A percentile compares a stretch with the other conserved stretches of the same genome.
phyloP scores from a whole-genome alignment of 1,139 yeast genomes.

The Pichia inconspicua region DNA sequence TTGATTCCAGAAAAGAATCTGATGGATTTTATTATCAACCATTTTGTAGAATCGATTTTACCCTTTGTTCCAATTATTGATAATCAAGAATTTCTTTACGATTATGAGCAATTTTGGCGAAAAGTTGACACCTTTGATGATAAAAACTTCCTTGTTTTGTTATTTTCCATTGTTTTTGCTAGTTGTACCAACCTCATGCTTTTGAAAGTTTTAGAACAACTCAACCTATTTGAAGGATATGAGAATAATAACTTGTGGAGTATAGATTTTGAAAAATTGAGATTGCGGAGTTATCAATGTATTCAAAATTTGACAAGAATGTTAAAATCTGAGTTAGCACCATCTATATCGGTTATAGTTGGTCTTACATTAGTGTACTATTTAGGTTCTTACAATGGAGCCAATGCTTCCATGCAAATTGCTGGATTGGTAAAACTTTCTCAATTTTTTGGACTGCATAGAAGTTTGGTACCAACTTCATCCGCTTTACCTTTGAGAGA shows the following conservation, averaged over 20 bases:
- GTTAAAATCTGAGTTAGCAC: slow-evolving; percentile 13
- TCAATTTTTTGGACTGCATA: slow-evolving; percentile 18
- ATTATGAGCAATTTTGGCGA: slow-evolving; percentile 15
- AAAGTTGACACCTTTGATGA: slow-evolving; percentile 8
- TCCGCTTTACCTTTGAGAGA: slow-evolving; percentile 13
- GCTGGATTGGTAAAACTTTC: slow-evolving; percentile 12
- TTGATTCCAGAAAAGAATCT: slow-evolving; percentile 11
- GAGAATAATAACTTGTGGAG: neutral
- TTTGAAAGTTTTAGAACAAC: slow-evolving; percentile 2
- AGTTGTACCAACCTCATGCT: slow-evolving; percentile 16
- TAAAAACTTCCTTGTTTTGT: slow-evolving; percentile 13
- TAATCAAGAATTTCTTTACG: slow-evolving; percentile 15
- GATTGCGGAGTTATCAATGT: slow-evolving; percentile 13
- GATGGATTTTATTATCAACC: slow-evolving; percentile 14
- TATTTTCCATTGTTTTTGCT: slow-evolving; percentile 17
- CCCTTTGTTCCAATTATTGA: slow-evolving; percentile 21
- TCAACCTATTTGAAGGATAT: neutral
- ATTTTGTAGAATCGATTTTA: slow-evolving; percentile 15
- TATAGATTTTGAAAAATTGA: slow-evolving; percentile 9
- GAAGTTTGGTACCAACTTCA: slow-evolving; percentile 9
- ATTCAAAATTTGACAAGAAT: slow-evolving; percentile 16
- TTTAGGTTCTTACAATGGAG: slow-evolving; percentile 19
- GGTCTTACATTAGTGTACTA: slow-evolving; percentile 17
- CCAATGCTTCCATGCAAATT: slow-evolving; percentile 6
- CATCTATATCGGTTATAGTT: slow-evolving; percentile 17